Evolutionary conservation across 495 filamentous ascomycete genomes (phyloP), one percentile per base, ranked within the genome.

Genomic region (Recurvomyces mirabilis): DNA sequence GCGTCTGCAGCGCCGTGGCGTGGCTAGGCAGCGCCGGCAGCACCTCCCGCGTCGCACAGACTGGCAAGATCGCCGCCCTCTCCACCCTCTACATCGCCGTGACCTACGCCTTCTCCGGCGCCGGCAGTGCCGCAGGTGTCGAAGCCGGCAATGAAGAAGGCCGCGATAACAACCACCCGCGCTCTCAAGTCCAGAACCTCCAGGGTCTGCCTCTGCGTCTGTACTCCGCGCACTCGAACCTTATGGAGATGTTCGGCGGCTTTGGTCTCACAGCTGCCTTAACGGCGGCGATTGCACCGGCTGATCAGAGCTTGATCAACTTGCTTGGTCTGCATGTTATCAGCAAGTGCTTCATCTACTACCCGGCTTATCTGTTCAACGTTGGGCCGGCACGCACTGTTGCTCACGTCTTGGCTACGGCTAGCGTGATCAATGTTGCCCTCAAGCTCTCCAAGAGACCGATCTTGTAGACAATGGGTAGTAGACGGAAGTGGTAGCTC

Each of bases 181-280:
- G 45, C 15, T 7, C 7, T 9, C 45, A 47, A 25, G 36, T 47
- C 3, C 7, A 1, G 28, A 23, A 34, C 1, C 20, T 47, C 5
- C 10, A 15, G 4, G 45, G 45, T 17, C 19, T 47, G 35, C 45
- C 45, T 9, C 21, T 47, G 37, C 21, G 45, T 4, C 24, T 47
- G 20, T 28, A 47, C 26, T 32, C 24, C 3, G 45, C 45, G 24
- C 45, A 47, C 34, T 47, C 30, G 36, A 40, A 47, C 20, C 17
- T 47, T n/a, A 28, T 47, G 36, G 45, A 47, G 38, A 47, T 47
- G 45, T 47, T 47, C 26, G 30, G 30, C n/a, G 45, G 45, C 7
- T 47, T 41, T 28, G 45, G 30, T 5, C 14, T 47, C 2, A 31
- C 15, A 10, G 45, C 45, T 3, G 45, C 45, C 15, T 25, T 47